Conservation (phyloP, 2,329 filamentous ascomycete genomes). For the Ophiostoma montium region DNA sequence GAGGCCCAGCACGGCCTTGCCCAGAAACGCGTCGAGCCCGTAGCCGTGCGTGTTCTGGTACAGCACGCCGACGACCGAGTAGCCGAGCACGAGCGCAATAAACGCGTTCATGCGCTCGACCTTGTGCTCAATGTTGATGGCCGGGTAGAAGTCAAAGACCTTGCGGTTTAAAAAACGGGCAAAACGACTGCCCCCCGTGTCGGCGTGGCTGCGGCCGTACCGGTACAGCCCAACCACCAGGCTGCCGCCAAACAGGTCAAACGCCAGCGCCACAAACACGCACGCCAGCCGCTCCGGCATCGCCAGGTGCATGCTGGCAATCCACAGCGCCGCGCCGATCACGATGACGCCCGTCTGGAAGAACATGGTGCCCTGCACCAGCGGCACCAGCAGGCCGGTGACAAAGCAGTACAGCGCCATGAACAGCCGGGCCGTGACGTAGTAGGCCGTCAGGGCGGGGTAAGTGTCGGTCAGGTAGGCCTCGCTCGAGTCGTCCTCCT, state of each 20-base stretch:
- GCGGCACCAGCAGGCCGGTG: slow-evolving; percentile 36
- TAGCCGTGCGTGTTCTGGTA: slow-evolving; percentile 39
- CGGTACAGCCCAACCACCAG: slow-evolving; percentile 27
- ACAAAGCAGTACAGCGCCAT: slow-evolving; percentile 32
- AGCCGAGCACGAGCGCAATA: slow-evolving; percentile 49
- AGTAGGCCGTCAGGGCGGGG: slow-evolving; percentile 44
- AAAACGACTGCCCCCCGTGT: slow-evolving; percentile 13
- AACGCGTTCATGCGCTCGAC: slow-evolving; percentile 51
- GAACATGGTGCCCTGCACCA: slow-evolving; percentile 43
- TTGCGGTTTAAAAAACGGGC: slow-evolving; percentile 17
- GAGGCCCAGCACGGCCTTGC: slow-evolving; percentile 45
- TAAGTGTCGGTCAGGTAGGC: slow-evolving; percentile 31
- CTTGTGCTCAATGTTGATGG: slow-evolving; percentile 51
- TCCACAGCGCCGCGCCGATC: slow-evolving; percentile 41
- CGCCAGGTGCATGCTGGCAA: slow-evolving; percentile 41
- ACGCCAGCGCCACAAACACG: slow-evolving; percentile 39
- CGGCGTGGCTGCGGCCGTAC: slow-evolving; percentile 13
- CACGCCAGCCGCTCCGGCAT: slow-evolving; percentile 40
- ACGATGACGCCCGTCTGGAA: slow-evolving; percentile 28
- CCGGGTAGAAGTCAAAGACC: slow-evolving; percentile 45
- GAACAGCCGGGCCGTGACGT: slow-evolving; percentile 42
- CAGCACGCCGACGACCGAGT: slow-evolving; percentile 46
- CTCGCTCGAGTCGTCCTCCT: background rate
- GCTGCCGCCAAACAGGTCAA: slow-evolving; percentile 37
- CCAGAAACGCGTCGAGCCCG: slow-evolving; percentile 44